Evolutionary conservation across 2,329 filamentous ascomycete species (phyloP).

Genomic region (Setomelanomma holmii): DNA sequence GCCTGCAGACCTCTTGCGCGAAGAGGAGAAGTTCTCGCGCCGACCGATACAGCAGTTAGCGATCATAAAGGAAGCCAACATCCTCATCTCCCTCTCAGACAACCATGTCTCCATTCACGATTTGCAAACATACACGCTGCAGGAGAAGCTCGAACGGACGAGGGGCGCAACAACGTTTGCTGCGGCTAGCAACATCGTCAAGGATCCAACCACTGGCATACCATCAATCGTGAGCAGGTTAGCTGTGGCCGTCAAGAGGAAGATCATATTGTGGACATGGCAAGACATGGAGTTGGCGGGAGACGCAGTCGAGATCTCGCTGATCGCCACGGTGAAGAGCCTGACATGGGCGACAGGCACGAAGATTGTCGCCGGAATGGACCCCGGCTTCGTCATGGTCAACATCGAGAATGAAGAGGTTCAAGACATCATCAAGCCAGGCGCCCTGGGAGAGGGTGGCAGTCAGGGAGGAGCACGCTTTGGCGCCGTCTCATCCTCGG

Average conservation of each 20-base stretch:
- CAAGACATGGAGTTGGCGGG: constrained; percentile 86
- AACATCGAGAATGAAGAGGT: constrained; percentile 78
- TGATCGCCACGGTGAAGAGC: constrained; percentile 84
- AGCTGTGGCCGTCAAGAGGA: constrained; percentile 91
- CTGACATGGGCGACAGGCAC: constrained; percentile 91
- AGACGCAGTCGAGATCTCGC: constrained; percentile 76
- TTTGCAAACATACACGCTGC: constrained; percentile 79
- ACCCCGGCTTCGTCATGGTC: constrained; percentile 87
- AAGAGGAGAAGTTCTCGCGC: constrained; percentile 92
- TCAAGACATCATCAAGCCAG: constrained; percentile 80
- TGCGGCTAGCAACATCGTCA: constrained; percentile 93
- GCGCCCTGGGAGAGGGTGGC: constrained; percentile 70
- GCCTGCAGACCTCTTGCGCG: constrained; percentile 82
- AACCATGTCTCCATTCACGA: constrained; percentile 90
- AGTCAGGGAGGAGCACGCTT: constrained; percentile 75
- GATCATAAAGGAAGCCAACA: constrained; percentile 92
- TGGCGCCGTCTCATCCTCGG: constrained; percentile 80
- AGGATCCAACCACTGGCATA: constrained; percentile 84
- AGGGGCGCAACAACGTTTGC: constrained; percentile 91
- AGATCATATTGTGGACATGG: constrained; percentile 92
- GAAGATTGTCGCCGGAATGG: constrained; percentile 87
- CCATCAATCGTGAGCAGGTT: constrained; percentile 91
- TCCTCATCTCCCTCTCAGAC: constrained; percentile 89
- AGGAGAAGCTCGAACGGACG: constrained; percentile 81
- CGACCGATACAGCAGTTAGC: constrained; percentile 92